Conservation (phyloP, 441 rosid genomes). For the Populus hybrid region DNA sequence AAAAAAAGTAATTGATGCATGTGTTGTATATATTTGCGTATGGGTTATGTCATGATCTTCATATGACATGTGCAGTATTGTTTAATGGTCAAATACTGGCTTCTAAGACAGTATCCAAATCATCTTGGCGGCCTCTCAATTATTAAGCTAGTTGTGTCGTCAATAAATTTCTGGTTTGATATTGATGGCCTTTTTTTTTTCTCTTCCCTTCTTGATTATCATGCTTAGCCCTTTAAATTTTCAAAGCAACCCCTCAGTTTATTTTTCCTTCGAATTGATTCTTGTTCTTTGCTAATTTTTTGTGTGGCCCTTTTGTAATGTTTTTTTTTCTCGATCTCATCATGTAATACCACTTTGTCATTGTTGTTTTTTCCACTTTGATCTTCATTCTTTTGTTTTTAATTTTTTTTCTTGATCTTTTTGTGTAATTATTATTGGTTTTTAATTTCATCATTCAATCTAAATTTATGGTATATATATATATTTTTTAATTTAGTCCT, state of each 20-base stretch:
- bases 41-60: neutral
- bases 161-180: too few relatives aligned
- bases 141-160: neutral
- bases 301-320: neutral
- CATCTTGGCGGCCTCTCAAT: neutral
- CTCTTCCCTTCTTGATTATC: neutral
- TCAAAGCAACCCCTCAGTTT: neutral
- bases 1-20: rapidly evolving
- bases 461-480: too few relatives aligned
- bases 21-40: too few relatives aligned
- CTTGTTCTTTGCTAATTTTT: neutral
- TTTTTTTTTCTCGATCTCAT: too few relatives aligned
- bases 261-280: neutral
- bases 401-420: too few relatives aligned
- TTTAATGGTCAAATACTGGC: neutral
- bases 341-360: too few relatives aligned
- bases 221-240: neutral
- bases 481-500: too few relatives aligned
- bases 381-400: too few relatives aligned
- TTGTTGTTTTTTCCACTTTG: too few relatives aligned
- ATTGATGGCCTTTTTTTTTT: too few relatives aligned
- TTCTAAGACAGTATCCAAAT: rapidly evolving
- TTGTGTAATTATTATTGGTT: too few relatives aligned
- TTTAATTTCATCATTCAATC: too few relatives aligned
- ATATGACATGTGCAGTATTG: rapidly evolving